phyloP scores from a whole-genome alignment of 2,329 filamentous ascomycete species.

The Trichoderma brevicompactum region DNA sequence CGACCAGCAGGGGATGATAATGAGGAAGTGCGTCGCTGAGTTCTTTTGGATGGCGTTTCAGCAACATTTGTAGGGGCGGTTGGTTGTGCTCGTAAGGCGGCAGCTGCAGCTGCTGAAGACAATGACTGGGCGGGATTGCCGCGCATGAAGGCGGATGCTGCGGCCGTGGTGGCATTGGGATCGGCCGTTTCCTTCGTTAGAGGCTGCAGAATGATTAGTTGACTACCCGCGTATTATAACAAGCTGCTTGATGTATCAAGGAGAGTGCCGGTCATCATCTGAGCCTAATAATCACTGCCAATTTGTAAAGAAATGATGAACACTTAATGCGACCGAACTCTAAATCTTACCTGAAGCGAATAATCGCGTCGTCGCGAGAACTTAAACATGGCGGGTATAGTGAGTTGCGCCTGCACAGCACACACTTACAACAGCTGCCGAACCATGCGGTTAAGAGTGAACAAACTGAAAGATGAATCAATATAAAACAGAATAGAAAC shows the following conservation, averaged over 20 bases:
- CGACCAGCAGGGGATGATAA: slow-evolving; percentile 67
- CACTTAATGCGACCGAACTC: not conserved
- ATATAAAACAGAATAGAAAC: slow-evolving; percentile 2
- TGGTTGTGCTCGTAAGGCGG: slow-evolving; percentile 78
- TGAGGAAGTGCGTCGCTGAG: slow-evolving; percentile 72
- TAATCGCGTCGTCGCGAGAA: slow-evolving; percentile 55
- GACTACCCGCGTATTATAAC: not conserved
- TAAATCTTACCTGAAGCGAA: slow-evolving; percentile 50
- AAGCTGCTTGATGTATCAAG: too few relatives aligned
- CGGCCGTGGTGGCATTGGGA: slow-evolving; percentile 77
- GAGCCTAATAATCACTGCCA: not conserved
- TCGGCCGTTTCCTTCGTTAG: slow-evolving; percentile 67
- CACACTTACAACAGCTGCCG: not conserved
- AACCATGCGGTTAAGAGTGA: not conserved
- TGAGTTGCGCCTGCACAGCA: not conserved
- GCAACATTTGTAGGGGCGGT: slow-evolving; percentile 78
- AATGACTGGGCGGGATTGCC: slow-evolving; percentile 68
- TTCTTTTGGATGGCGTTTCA: slow-evolving; percentile 87
- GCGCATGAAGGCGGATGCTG: slow-evolving; percentile 78
- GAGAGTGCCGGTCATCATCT: not conserved
- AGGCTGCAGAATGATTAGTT: slow-evolving; percentile 51
- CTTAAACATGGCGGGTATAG: slow-evolving; percentile 51
- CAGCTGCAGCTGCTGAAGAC: slow-evolving; percentile 83
- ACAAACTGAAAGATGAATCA: not conserved
- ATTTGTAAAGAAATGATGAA: not conserved